Evolutionary conservation across 176 grass and related monocot species (phyloP).

Genomic region (Avena eriantha): DNA sequence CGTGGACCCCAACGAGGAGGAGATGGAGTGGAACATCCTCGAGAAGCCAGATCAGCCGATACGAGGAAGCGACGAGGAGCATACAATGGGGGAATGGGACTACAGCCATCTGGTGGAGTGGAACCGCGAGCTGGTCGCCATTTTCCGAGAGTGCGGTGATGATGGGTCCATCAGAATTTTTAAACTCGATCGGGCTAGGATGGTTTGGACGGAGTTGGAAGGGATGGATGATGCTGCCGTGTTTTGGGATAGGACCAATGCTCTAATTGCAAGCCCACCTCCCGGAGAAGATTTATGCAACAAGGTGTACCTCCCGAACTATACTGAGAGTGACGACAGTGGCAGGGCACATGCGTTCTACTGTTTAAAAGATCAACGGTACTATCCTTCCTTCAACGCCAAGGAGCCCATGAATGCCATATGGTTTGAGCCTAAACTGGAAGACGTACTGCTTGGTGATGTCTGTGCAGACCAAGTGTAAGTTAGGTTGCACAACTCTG

Average conservation of each 20-base stretch:
- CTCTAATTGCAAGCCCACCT: not conserved
- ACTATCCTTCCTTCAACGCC: not conserved
- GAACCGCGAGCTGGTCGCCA: constrained; percentile 18
- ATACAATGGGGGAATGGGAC: not conserved
- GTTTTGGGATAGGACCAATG: constrained; percentile 9
- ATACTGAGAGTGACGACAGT: not conserved
- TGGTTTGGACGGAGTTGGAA: not conserved
- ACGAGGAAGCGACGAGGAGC: not conserved
- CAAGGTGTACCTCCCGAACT: not conserved
- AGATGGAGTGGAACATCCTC: constrained; percentile 42
- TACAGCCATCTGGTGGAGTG: constrained; percentile 35
- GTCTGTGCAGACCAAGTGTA: no score
- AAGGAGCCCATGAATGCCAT: constrained; percentile 18
- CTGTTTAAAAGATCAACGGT: not conserved
- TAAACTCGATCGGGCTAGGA: not conserved
- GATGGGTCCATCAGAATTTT: not conserved
- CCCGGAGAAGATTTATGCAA: not conserved
- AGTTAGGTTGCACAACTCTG: no score
- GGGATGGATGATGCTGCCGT: not conserved
- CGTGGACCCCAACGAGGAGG: not conserved
- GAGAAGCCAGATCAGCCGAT: not conserved
- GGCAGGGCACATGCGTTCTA: not conserved
- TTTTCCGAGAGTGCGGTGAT: not conserved
- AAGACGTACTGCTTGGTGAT: not conserved
- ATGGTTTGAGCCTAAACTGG: not conserved